These are phyloP conservation scores for Talaromyces atroroseus DNA, from an alignment of 2,329 filamentous ascomycete species.

Conservation along the genomic window DNA sequence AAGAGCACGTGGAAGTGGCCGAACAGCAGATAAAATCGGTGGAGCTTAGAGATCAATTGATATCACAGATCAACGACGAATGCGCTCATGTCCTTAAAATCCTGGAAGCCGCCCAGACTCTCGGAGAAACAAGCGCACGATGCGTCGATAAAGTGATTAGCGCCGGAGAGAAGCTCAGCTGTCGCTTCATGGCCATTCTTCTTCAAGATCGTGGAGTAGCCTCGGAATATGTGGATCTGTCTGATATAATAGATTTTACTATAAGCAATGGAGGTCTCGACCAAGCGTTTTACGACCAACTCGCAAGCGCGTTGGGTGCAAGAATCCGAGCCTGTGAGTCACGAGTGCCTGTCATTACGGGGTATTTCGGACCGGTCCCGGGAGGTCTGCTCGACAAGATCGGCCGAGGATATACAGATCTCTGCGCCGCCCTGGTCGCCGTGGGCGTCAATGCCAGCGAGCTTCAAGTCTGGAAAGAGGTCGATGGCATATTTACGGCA, in stretches of 20 bases:
- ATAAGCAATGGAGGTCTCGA: slow-evolving; percentile 53
- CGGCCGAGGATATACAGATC: slow-evolving; percentile 91
- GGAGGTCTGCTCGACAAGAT: slow-evolving; percentile 87
- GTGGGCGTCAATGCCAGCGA: slow-evolving; percentile 83
- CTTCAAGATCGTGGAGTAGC: slow-evolving; percentile 75
- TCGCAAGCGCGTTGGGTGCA: slow-evolving; percentile 56
- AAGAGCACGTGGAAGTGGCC: slow-evolving; percentile 73
- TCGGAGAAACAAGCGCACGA: slow-evolving; percentile 66
- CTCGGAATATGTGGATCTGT: slow-evolving; percentile 84
- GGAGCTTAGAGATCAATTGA: slow-evolving; percentile 55
- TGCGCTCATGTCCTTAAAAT: slow-evolving; percentile 77
- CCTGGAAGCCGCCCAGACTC: slow-evolving; percentile 56
- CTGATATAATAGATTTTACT: slow-evolving; percentile 68
- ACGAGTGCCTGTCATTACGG: slow-evolving; percentile 74
- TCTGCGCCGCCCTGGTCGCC: slow-evolving; percentile 86
- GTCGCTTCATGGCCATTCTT: slow-evolving; percentile 80
- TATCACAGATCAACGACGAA: slow-evolving; percentile 65
- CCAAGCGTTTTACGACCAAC: slow-evolving; percentile 63
- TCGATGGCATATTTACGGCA: slow-evolving; percentile 86
- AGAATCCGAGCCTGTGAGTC: slow-evolving; percentile 61
- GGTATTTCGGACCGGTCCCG: slow-evolving; percentile 91
- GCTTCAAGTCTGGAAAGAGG: slow-evolving; percentile 98
- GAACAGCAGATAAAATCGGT: slow-evolving; percentile 56
- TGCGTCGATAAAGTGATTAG: slow-evolving; percentile 86
- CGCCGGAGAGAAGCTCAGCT: slow-evolving; percentile 93